These are phyloP conservation scores for Acanthamoeba pearcei DNA, from an alignment of 208 protist species.

Conservation along the genomic window DNA sequence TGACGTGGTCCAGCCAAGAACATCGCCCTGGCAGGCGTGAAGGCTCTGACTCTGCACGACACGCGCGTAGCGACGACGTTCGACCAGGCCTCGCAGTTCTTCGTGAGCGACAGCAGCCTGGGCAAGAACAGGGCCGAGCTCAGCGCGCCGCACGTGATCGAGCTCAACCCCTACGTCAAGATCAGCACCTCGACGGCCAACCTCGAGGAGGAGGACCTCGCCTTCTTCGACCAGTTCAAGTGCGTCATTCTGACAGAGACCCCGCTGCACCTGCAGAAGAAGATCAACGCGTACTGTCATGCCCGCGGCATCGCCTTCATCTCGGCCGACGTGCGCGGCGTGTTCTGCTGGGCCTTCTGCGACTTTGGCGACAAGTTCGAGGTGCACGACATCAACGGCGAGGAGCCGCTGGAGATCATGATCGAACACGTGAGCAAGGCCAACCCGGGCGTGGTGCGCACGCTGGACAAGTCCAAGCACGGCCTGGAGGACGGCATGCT, in stretches of 20 bases:
- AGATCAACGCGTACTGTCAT: conserved; percentile 84
- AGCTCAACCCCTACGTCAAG: conserved; percentile 94
- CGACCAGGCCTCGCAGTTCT: conserved; percentile 91
- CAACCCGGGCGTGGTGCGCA: conserved; percentile 87
- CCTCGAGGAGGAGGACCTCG: conserved; percentile 47
- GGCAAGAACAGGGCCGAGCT: conserved; percentile 82
- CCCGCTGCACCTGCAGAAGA: conserved; percentile 79
- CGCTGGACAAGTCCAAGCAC: conserved; percentile 87
- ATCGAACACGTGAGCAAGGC: conserved; percentile 82
- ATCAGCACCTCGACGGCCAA: conserved; percentile 78
- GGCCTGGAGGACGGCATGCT: conserved; percentile 89
- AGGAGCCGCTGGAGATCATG: conserved; percentile 82
- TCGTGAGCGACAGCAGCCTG: conserved; percentile 30
- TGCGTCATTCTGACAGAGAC: conserved; percentile 86
- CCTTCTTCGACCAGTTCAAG: conserved; percentile 80
- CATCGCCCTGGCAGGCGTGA: conserved; percentile 93
- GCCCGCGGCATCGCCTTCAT: conserved; percentile 84
- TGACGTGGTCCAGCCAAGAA: conserved; percentile 90
- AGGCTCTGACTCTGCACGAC: conserved; percentile 93
- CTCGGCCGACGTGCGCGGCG: conserved; percentile 79
- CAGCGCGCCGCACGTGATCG: conserved; percentile 83
- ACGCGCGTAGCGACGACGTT: conserved; percentile 72
- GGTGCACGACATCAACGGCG: conserved; percentile 90
- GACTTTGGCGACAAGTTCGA: conserved; percentile 91
- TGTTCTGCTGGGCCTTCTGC: conserved; percentile 83